Percentiles rank a stretch among this genome's conserved stretches.
phyloP scores from a whole-genome alignment of 306 rosid genomes.

The Albizia julibrissin region DNA sequence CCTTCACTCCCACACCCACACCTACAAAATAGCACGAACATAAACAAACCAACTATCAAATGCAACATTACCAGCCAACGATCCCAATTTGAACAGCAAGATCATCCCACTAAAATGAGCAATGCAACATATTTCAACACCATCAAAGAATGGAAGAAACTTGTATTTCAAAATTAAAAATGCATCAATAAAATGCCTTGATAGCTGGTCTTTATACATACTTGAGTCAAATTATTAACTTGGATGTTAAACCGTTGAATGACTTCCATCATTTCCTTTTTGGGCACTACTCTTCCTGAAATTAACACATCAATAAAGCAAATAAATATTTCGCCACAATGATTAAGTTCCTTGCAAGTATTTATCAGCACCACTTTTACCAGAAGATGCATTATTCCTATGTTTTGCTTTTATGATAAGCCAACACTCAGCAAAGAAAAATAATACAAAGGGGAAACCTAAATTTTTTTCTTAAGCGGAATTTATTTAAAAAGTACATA shows the following conservation, averaged over 20 bases:
- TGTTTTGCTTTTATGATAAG: conserved; percentile 9
- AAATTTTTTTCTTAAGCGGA: conserved; percentile 13
- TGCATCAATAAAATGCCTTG: conserved; percentile 16
- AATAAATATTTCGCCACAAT: conserved; percentile 18
- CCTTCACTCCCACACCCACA: neutral
- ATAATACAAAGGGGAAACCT: conserved; percentile 1
- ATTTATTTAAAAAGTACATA: neutral
- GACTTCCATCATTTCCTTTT: conserved; percentile 68
- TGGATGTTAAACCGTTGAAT: conserved; percentile 87
- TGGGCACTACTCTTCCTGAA: conserved; percentile 79
- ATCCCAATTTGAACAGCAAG: neutral
- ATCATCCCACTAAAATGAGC: neutral
- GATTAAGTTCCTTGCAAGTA: conserved; percentile 1
- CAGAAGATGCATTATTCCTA: conserved; percentile 10
- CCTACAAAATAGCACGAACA: neutral
- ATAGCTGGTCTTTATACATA: conserved; percentile 34
- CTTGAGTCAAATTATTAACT: conserved; percentile 97
- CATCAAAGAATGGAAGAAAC: neutral
- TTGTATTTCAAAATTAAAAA: conserved; percentile 16
- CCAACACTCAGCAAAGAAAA: conserved; percentile 22
- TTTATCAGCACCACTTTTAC: neutral
- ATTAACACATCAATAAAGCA: conserved; percentile 37
- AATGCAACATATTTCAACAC: neutral
- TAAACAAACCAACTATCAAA: conserved; percentile 7
- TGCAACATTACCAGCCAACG: neutral